Evolutionary conservation across 345 rosid species (phyloP), one percentile per base, ranked within the genome.

Genomic region (Ricinus communis): DNA sequence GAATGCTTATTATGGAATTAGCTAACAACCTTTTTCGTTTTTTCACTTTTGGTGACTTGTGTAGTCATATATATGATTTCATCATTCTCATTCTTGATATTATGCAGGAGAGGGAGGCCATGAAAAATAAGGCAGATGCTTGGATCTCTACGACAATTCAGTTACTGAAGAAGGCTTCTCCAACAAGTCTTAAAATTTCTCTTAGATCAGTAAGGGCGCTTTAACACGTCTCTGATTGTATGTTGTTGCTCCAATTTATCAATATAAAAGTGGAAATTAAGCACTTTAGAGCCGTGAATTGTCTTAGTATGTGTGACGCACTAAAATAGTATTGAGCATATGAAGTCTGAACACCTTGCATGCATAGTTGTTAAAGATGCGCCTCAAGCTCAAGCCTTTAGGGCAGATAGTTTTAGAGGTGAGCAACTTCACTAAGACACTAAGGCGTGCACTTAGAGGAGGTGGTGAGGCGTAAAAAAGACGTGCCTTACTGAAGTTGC

Each of bases 121-220:
- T 50, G 65, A 40, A 50, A 54, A 40, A 50, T 55, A 65, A 50
- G 74, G 49, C 36, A 36, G 91, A 88, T 73, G 84, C 71, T 67
- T 91, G 97, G 98, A 74, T 87, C 72, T 61, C 82, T 59, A 49
- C 79, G 47, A 77, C 88, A n/a, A 77, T 91, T 73, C 65, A 56
- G 73, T 73, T 82, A 8, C 62, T 93, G 81, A 91, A 83, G 82
- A 79, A 77, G 78, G 96, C 90, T 76, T 93, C 94, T 18, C 97
- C 98, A 53, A 89, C 87, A 53, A 93, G 97, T 84, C 96, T 93
- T 65, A 93, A 91, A 77, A 82, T 91, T 69, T 81, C 93, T 61
- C 96, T 91, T 63, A 84, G 85, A 89, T 88, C 90, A 69, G 98
- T 93, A 80, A 68, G 85, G 31, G 33, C 49, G 49, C 66, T 38